Base-by-base conservation (phyloP, 805 yeast genomes). In the Spathaspora hagerdaliae region DNA sequence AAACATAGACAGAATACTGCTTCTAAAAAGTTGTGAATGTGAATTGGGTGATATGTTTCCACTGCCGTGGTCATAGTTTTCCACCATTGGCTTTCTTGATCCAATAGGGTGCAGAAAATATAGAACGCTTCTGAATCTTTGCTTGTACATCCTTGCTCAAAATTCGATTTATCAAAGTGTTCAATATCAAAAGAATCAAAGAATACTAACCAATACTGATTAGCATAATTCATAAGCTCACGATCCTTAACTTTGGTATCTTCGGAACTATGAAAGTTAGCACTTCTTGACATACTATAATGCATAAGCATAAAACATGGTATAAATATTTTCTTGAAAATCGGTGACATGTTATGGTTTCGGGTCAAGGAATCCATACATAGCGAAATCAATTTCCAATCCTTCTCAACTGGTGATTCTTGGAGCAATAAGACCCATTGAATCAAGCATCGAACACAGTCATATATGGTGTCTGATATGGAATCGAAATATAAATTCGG, bases 371-470 rank as follows among this genome's bases (percentile, higher is more conserved):
- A 7, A 12, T 38, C 33, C 24, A 27, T 8, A 12, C 35, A 31
- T 7, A 32, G 12, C 11, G 14, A 13, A 19, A 65, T 15, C 1
- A 52, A 39, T 12, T 43, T 46, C 55, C 59, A 49, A n/a, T 53
- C 39, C n/a, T 37, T 49, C 4, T 49, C 55, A 3, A 51, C 19
- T 1, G 68, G 63, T 6, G 50, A 41, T 34, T 61, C 60, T 38
- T 69, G 73, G 2, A 60, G 24, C 12, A 65, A 61, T 19, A 71
- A 51, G 31, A 49, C 41, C 75, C 75, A 71, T 35, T 56, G 51
- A 5, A 66, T 49, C 7, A 70, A 36, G 0, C 50, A 51, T 27
- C 51, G 51, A 2, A 66, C 35, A 2, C 63, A 56, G 1, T 47
- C 42, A 19, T 55, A 54, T 4, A 60, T 32, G n/a, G 58, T 61